Percentiles rank a stretch among this genome's conserved stretches.
Conservation (phyloP, 257 asterid genomes). For the Osmanthus fragrans region DNA sequence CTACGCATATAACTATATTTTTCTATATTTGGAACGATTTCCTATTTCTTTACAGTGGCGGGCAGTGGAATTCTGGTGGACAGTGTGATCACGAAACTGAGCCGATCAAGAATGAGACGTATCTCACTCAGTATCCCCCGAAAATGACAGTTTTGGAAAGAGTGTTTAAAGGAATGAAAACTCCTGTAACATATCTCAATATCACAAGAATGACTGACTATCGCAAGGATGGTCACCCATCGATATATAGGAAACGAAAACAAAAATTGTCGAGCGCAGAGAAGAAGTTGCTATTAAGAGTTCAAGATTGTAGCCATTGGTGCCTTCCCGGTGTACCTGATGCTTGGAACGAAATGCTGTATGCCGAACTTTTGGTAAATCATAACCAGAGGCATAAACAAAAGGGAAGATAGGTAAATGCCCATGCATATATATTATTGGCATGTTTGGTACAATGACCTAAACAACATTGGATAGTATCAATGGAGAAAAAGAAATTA, state of each 20-base stretch:
- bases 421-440: not conserved
- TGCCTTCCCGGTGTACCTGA: slow-evolving; percentile 85
- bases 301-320: slow-evolving; percentile 85
- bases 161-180: slow-evolving; percentile 56
- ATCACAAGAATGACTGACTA: slow-evolving; percentile 64
- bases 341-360: slow-evolving; percentile 69
- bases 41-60: slow-evolving; percentile 42
- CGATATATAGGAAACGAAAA: slow-evolving; percentile 49
- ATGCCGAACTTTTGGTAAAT: slow-evolving; percentile 51
- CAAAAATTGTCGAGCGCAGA: slow-evolving; percentile 37
- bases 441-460: not conserved
- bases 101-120: slow-evolving; percentile 62
- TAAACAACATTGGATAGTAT: not conserved
- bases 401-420: slow-evolving; percentile 24
- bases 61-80: slow-evolving; percentile 84
- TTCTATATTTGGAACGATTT: not conserved
- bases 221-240: slow-evolving; percentile 77
- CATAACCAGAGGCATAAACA: slow-evolving; percentile 27
- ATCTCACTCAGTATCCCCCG: slow-evolving; percentile 52
- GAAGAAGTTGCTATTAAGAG: slow-evolving; percentile 34
- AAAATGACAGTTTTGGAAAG: slow-evolving; percentile 58
- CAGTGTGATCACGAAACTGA: slow-evolving; percentile 66
- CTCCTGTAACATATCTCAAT: slow-evolving; percentile 55
- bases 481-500: not conserved
- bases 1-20: not conserved